phyloP scores from a whole-genome alignment of 345 rosid species.

The Fremontodendron californicum region DNA sequence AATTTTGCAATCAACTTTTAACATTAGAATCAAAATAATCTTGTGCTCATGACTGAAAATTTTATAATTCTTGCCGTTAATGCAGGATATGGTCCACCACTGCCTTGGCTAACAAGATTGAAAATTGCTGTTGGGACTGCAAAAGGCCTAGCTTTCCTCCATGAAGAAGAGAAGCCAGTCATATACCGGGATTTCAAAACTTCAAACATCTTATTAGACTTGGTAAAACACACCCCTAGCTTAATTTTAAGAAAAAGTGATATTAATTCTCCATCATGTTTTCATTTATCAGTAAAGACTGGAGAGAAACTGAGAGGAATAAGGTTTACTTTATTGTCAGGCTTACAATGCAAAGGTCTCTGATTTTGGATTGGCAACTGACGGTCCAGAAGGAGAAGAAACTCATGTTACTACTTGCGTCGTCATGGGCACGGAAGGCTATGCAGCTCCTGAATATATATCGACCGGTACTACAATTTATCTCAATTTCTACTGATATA shows the following conservation, averaged over 20 bases:
- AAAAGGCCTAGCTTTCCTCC: slow-evolving; percentile 56
- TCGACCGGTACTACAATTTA: slow-evolving; percentile 35
- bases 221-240: slow-evolving; percentile 22
- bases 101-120: slow-evolving; percentile 69
- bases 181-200: slow-evolving; percentile 66
- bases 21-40: background rate
- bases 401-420: slow-evolving; percentile 49
- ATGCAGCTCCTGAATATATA: slow-evolving; percentile 70
- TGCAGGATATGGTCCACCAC: slow-evolving; percentile 42
- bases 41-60: background rate
- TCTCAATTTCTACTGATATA: background rate
- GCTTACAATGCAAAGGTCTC: slow-evolving; percentile 59
- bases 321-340: slow-evolving; percentile 23
- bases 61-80: background rate
- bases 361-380: slow-evolving; percentile 68
- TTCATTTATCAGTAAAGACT: background rate
- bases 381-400: slow-evolving; percentile 53
- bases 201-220: slow-evolving; percentile 57
- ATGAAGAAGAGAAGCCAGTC: slow-evolving; percentile 60
- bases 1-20: background rate
- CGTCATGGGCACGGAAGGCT: slow-evolving; percentile 75
- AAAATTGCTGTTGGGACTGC: slow-evolving; percentile 62
- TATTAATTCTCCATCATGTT: background rate
- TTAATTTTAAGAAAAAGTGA: background rate
- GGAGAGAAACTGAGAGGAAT: background rate